These are phyloP conservation scores for Kickxella alabastrina DNA, from an alignment of 192 early-diverging fungal genomes.

Conservation along the genomic window DNA sequence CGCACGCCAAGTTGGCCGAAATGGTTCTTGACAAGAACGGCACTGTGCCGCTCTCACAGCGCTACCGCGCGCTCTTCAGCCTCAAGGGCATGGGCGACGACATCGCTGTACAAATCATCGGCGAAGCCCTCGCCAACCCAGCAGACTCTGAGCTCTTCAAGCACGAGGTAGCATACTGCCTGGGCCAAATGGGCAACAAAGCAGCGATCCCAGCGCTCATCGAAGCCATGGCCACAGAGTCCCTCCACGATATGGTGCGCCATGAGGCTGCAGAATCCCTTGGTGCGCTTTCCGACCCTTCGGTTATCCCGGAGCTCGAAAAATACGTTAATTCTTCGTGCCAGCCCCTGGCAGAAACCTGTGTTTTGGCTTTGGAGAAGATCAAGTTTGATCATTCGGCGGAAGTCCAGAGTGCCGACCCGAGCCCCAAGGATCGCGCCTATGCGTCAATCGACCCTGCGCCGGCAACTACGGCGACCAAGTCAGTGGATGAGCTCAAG, in stretches of 20 bases:
- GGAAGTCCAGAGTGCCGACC: conserved; percentile 16
- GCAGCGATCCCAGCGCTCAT: conserved; percentile 68
- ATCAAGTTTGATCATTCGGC: conserved; percentile 72
- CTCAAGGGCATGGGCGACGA: conserved; percentile 78
- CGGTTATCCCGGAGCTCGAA: conserved; percentile 67
- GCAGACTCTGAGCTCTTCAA: conserved; percentile 87
- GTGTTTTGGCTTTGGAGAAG: conserved; percentile 81
- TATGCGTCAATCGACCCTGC: conserved; percentile 92
- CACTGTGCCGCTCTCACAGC: conserved; percentile 66
- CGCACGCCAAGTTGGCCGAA: conserved; percentile 62
- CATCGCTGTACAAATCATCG: conserved; percentile 76
- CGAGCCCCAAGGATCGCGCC: conserved; percentile 23
- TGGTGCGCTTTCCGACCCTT: conserved; percentile 79
- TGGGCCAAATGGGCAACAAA: conserved; percentile 91
- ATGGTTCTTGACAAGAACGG: conserved; percentile 61
- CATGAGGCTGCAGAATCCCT: conserved; percentile 98
- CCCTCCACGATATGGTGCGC: conserved; percentile 90
- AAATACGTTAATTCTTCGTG: conserved; percentile 68
- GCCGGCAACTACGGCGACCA: conserved; percentile 63
- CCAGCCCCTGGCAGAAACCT: conserved; percentile 80
- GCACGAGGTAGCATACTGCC: conserved; percentile 94
- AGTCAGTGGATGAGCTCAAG: conserved; percentile 65
- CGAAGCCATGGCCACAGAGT: conserved; percentile 61
- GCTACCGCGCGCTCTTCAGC: conserved; percentile 92
- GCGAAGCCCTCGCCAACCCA: conserved; percentile 63